These are phyloP conservation scores for Aspergillaceae sp. DNA, from an alignment of 2,329 filamentous ascomycete species.

Conservation along the genomic window DNA sequence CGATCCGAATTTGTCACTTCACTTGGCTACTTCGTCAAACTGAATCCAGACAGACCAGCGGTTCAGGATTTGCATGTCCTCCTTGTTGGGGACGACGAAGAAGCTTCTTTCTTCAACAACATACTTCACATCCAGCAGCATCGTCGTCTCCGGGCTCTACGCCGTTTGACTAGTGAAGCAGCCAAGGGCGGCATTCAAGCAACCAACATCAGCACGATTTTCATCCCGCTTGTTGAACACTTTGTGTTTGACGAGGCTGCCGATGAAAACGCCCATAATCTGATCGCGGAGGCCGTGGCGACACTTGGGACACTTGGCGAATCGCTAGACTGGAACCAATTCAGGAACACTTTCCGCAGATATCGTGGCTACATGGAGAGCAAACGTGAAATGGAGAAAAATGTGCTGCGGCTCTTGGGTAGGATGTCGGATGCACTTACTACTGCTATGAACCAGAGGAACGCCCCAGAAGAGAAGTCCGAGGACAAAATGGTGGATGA, in stretches of 20 bases:
- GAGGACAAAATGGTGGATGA: constrained; percentile 18
- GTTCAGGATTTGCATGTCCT: constrained; percentile 67
- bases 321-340: constrained; percentile 83
- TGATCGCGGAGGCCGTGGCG: constrained; percentile 76
- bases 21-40: constrained; percentile 66
- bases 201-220: constrained; percentile 73
- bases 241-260: constrained; percentile 80
- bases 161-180: constrained; percentile 64
- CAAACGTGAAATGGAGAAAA: constrained; percentile 77
- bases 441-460: constrained; percentile 37
- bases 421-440: constrained; percentile 71
- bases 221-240: constrained; percentile 86
- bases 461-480: constrained; percentile 8
- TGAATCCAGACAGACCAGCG: constrained; percentile 59
- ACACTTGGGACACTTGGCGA: constrained; percentile 67
- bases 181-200: constrained; percentile 57
- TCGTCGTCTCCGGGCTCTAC: constrained; percentile 73
- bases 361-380: constrained; percentile 75
- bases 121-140: constrained; percentile 84
- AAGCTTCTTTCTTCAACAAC: constrained; percentile 84
- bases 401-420: constrained; percentile 71
- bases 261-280: constrained; percentile 67
- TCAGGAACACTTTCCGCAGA: constrained; percentile 70
- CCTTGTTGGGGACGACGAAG: constrained; percentile 63
- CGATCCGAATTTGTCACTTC: constrained; percentile 73